These are phyloP conservation scores for Ceratobasidium sp. DNA, from an alignment of 1,284 basidiomycete genomes.

Conservation along the genomic window DNA sequence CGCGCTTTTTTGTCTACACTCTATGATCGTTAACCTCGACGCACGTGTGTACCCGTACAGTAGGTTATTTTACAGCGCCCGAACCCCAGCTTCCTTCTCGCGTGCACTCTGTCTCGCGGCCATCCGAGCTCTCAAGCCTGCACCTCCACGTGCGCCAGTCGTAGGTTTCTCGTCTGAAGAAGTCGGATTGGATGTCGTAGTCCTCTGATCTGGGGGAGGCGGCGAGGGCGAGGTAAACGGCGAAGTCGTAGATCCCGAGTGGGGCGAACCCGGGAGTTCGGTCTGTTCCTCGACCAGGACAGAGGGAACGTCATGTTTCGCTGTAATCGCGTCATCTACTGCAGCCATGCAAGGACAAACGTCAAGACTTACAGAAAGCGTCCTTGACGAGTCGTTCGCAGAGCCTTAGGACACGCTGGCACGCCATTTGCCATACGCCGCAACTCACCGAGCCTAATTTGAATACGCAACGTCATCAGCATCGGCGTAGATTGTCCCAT, in stretches of 20 bases:
- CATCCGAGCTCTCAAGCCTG: constrained; percentile 23
- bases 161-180: constrained; percentile 23
- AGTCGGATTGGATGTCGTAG: not conserved
- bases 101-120: constrained; percentile 30
- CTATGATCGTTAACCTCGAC: not conserved
- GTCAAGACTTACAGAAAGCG: constrained; percentile 49
- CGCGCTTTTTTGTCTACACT: not conserved
- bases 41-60: not conserved
- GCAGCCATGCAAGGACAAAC: not conserved
- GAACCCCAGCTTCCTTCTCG: not conserved
- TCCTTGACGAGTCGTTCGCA: constrained; percentile 78
- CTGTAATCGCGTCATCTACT: not conserved
- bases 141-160: constrained; percentile 29
- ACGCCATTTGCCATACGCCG: constrained; percentile 91
- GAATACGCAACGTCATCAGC: constrained; percentile 17
- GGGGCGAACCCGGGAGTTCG: not conserved
- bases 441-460: constrained; percentile 85
- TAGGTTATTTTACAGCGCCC: not conserved
- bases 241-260: not conserved
- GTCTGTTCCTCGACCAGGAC: constrained; percentile 31
- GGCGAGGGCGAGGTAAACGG: not conserved
- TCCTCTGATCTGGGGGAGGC: not conserved
- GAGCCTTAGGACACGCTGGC: constrained; percentile 79
- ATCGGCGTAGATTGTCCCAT: not conserved
- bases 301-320: constrained; percentile 18